These are phyloP conservation scores for Chondrostereum purpureum DNA, from an alignment of 1,284 basidiomycete species.

Conservation along the genomic window DNA sequence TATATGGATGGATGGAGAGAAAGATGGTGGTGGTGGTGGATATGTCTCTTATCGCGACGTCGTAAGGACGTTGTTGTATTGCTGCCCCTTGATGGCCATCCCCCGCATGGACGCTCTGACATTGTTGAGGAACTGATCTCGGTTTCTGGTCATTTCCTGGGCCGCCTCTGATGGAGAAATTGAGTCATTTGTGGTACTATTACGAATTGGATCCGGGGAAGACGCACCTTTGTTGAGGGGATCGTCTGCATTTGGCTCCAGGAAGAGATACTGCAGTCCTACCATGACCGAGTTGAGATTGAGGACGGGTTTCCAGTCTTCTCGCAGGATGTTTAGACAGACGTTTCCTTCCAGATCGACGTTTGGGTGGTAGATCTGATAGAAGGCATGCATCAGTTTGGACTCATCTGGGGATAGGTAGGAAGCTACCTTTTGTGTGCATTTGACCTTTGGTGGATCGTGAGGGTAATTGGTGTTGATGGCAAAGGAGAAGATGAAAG, in stretches of 20 bases:
- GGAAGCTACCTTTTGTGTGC: conserved; percentile 78
- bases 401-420: conserved; percentile 1
- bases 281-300: conserved; percentile 98
- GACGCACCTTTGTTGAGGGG: conserved; percentile 93
- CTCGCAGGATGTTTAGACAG: conserved; percentile 93
- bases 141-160: conserved; percentile 81
- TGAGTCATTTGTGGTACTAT: no score
- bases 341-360: conserved; percentile 97
- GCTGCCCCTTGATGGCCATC: conserved; percentile 63
- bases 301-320: conserved; percentile 99
- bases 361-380: conserved; percentile 97
- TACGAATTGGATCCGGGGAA: conserved; percentile 3
- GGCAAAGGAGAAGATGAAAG: conserved; percentile 89
- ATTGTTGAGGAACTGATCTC: conserved; percentile 75
- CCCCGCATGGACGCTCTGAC: conserved; percentile 84
- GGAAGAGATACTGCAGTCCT: conserved; percentile 95
- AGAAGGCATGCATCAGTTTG: conserved; percentile 1
- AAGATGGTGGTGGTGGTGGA: conserved; percentile 2
- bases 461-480: conserved; percentile 99
- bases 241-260: conserved; percentile 98
- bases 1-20: conserved; percentile 4
- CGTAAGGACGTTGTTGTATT: conserved; percentile 70
- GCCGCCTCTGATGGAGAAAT: conserved; percentile 85
- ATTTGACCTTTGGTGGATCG: conserved; percentile 98
- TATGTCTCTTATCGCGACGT: conserved; percentile 25